phyloP scores from a whole-genome alignment of 306 rosid species.

The Glycyrrhiza uralensis region DNA sequence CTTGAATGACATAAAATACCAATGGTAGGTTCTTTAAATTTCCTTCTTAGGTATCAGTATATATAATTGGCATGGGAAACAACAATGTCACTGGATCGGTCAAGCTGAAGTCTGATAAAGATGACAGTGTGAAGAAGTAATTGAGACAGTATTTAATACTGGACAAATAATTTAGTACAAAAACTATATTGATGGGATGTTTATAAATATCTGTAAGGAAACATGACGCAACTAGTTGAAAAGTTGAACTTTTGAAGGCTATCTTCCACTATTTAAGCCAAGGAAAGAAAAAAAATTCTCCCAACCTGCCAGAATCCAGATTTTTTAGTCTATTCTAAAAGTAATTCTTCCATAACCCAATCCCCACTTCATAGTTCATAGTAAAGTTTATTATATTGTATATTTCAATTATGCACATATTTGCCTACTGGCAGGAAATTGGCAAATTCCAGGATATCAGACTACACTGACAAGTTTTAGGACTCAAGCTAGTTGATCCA shows the following conservation, averaged over 20 bases:
- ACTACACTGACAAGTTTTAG: not conserved
- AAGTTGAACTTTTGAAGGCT: not conserved
- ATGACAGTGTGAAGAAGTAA: not conserved
- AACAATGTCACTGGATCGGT: not conserved
- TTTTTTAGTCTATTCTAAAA: not conserved
- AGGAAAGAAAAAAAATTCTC: slow-evolving; percentile 1
- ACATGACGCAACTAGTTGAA: not conserved
- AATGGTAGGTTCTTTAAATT: not conserved
- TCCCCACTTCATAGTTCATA: not conserved
- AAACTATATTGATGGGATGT: not conserved
- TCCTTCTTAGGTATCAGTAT: not conserved
- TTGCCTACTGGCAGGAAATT: not conserved
- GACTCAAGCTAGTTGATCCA: not conserved
- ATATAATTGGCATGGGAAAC: not conserved
- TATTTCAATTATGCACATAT: not conserved
- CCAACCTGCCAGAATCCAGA: not conserved
- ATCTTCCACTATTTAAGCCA: slow-evolving; percentile 5
- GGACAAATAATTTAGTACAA: not conserved
- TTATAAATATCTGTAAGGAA: not conserved
- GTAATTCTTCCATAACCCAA: not conserved
- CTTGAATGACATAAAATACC: not conserved
- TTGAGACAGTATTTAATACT: not conserved
- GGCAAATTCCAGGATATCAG: not conserved
- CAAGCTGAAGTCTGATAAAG: slow-evolving; percentile 2
- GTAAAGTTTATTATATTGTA: not conserved